Conservation (phyloP, 2,329 filamentous ascomycete species). For the Phyllosticta citriasiana region DNA sequence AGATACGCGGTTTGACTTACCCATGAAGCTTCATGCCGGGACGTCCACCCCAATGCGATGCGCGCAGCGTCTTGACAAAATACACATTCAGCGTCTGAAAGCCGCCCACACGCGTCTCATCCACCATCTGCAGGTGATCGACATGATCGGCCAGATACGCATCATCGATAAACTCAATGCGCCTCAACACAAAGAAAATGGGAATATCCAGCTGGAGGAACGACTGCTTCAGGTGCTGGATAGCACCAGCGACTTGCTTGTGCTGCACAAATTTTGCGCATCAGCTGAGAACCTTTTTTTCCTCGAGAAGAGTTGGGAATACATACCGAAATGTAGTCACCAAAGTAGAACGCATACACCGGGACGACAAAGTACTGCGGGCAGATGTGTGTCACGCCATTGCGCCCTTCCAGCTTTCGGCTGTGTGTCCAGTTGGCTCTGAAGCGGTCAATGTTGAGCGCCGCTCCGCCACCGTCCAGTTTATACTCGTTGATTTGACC, state of each 20-base stretch:
- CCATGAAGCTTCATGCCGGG: background rate
- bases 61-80: background rate
- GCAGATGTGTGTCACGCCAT: background rate
- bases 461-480: no score
- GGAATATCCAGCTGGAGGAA: background rate
- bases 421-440: no score
- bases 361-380: background rate
- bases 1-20: background rate
- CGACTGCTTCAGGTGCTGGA: background rate
- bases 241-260: background rate
- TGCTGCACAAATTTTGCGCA: no score
- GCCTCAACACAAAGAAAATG: background rate
- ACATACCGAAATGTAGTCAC: background rate
- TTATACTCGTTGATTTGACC: no score
- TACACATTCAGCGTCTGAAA: background rate
- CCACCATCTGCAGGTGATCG: background rate
- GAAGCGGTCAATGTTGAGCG: no score
- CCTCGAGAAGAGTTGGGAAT: no score
- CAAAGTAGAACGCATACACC: background rate
- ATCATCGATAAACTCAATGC: background rate
- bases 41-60: background rate
- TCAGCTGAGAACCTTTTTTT: no score
- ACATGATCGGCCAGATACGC: background rate
- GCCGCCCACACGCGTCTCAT: background rate
- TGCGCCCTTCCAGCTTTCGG: background rate